Evolutionary conservation across 2,329 filamentous ascomycete species (phyloP), one percentile per base, ranked within the genome.

Genomic region (Colletotrichum sansevieriae): DNA sequence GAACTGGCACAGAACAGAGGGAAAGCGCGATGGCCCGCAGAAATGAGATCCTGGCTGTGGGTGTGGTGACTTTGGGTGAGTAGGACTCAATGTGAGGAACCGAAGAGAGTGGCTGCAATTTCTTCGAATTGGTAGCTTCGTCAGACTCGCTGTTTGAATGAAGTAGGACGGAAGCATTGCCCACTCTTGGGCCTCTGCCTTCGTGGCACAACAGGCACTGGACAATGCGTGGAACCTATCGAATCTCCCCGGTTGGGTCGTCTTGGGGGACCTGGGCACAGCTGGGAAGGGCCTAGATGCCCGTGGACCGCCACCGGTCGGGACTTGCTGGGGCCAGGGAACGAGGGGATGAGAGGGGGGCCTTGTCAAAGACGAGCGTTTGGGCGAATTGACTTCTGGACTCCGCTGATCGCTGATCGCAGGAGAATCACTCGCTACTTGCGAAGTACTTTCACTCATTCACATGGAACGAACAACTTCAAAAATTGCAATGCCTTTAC

Each of bases 371-470:
- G 25, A 33, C 11, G 15, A 55, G 43, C 52, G 51, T 46, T 37
- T 58, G 59, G 62, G 43, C 63, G 62, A 57, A 69, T 69, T 66
- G 63, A 66, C 63, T 61, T 69, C 66, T 37, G 39, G 55, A 35
- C 62, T 61, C 41, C 33, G 62, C 43, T 55, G 62, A 65, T 68
- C 61, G 61, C 49, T 60, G 62, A 65, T 68, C 65, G 55, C 43
- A 56, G 60, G 46, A 59, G 25, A 65, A 43, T 9, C 35, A 63
- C 60, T 37, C 57, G 35, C 11, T 54, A 63, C 60, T 46, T 68
- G 35, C 7, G 18, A 59, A 63, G 49, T 39, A 43, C 39, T 39
- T 39, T 13, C 37, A 39, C 11, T 13, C 37, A 39, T 12, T 39
- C 37, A 13, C 29, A 29, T 29, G 29, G 37, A 15, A 39, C 37